Percentiles rank a stretch among this genome's conserved stretches.
phyloP scores from a whole-genome alignment of 2,329 filamentous ascomycete genomes.

The Chrysosporium queenslandicum region DNA sequence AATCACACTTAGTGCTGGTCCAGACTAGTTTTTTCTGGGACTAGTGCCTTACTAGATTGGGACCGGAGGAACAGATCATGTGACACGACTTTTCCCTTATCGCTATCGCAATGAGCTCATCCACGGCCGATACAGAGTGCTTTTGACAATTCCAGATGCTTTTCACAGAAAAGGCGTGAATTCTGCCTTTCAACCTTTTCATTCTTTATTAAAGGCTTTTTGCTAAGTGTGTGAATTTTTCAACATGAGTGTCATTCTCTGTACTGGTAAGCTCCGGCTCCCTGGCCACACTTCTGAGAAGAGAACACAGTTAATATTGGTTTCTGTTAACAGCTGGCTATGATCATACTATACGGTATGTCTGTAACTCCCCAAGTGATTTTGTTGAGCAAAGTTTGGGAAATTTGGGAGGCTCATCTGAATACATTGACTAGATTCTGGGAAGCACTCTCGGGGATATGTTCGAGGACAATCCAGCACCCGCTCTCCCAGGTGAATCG shows the following conservation, averaged over 20 bases:
- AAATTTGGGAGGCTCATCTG: neutral
- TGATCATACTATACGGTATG: conserved; percentile 64
- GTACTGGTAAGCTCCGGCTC: conserved; percentile 50
- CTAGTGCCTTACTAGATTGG: neutral
- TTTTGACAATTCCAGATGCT: neutral
- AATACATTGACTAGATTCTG: conserved; percentile 60
- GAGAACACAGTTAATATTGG: conserved; percentile 17
- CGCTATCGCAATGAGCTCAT: neutral
- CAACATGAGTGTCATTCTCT: conserved; percentile 57
- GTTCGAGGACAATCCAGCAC: conserved; percentile 94
- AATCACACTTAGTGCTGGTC: no score
- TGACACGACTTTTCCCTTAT: no score
- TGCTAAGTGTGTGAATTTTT: neutral
- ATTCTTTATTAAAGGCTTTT: neutral
- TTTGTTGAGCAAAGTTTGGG: neutral
- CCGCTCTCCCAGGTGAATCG: conserved; percentile 97
- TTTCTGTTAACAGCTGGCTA: conserved; percentile 49
- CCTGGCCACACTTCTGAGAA: neutral
- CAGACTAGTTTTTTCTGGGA: no score
- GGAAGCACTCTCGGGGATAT: conserved; percentile 96
- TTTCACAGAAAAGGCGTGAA: neutral
- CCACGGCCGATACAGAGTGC: neutral
- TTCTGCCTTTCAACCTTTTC: neutral
- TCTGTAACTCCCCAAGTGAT: neutral
- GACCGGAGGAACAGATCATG: neutral